A percentile compares a stretch with the other conserved stretches of the same genome.
phyloP scores from a whole-genome alignment of 805 yeast genomes.

The Diddensiella santjacobensis region DNA sequence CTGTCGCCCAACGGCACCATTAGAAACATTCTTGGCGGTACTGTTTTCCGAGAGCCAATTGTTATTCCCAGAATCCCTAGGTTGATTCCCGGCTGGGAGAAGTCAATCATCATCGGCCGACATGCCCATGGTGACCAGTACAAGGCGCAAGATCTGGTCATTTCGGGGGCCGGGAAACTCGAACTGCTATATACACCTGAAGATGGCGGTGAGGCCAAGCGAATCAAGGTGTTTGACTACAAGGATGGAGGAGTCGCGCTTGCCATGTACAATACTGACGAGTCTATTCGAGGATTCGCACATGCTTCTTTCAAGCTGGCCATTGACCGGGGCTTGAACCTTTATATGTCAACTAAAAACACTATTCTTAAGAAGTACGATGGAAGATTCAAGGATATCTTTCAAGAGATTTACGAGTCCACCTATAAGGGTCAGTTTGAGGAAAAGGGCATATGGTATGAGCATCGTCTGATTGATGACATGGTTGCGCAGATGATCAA shows the following conservation, averaged over 20 bases:
- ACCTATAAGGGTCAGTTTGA: conserved; percentile 72
- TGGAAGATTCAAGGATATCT: conserved; percentile 92
- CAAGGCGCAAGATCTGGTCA: conserved; percentile 81
- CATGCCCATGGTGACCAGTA: conserved; percentile 98
- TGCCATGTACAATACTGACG: conserved; percentile 95
- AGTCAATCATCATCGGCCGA: conserved; percentile 95
- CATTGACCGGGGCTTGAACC: conserved; percentile 66
- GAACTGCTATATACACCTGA: conserved; percentile 72
- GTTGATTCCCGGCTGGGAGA: conserved; percentile 85
- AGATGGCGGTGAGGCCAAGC: conserved; percentile 52
- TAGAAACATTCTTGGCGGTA: conserved; percentile 92
- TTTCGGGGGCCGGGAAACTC: conserved; percentile 76
- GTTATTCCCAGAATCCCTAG: conserved; percentile 86
- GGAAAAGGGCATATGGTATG: conserved; percentile 84
- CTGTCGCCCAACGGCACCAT: conserved; percentile 95
- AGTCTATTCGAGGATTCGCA: conserved; percentile 88
- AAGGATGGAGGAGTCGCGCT: conserved; percentile 75
- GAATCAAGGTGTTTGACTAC: conserved; percentile 63
- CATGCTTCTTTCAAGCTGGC: conserved; percentile 88
- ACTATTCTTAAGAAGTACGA: conserved; percentile 92
- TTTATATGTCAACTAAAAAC: conserved; percentile 89
- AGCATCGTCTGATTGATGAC: conserved; percentile 94
- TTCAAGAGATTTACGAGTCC: conserved; percentile 71
- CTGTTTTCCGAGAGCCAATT: conserved; percentile 95
- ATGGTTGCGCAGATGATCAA: conserved; percentile 99